Evolutionary conservation across 2,329 filamentous ascomycete species (phyloP).

Genomic region (Ceratocystis ficicola): DNA sequence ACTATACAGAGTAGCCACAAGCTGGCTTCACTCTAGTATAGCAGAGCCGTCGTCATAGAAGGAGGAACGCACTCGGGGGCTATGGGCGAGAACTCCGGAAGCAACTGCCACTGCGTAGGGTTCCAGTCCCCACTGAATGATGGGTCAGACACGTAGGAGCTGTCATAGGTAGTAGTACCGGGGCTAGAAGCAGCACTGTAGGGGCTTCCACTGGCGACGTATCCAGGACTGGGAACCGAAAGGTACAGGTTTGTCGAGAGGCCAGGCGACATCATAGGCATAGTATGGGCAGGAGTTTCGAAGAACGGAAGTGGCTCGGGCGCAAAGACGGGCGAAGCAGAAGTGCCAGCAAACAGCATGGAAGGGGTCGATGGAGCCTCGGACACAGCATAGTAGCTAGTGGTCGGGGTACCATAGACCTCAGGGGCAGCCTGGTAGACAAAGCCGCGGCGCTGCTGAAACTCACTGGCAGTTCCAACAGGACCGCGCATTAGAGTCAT

Average conservation of each 20-base stretch:
- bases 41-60: constrained; percentile 19
- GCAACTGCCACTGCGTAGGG: constrained; percentile 12
- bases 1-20: constrained; percentile 2
- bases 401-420: constrained; percentile 17
- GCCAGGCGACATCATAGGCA: constrained; percentile 19
- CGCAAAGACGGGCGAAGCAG: constrained; percentile 13
- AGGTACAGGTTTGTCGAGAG: constrained; percentile 15
- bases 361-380: constrained; percentile 12
- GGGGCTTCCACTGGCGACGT: constrained; percentile 14
- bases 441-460: constrained; percentile 16
- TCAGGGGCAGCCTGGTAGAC: constrained; percentile 12
- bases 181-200: constrained; percentile 20
- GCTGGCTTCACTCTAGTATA: constrained; percentile 17
- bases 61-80: constrained; percentile 21
- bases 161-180: constrained; percentile 16
- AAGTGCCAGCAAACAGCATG: constrained; percentile 14
- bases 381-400: constrained; percentile 16
- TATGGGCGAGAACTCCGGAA: constrained; percentile 17
- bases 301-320: constrained; percentile 13
- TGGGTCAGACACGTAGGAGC: constrained; percentile 16
- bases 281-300: constrained; percentile 9
- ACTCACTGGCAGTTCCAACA: constrained; percentile 13
- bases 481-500: constrained; percentile 15
- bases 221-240: constrained; percentile 16
- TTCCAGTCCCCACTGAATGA: constrained; percentile 13